Percentiles rank a stretch among this genome's conserved stretches.
These are phyloP conservation scores for Parasarocladium wereldwijsianum DNA, from an alignment of 2,329 filamentous ascomycete species.

Conservation along the genomic window DNA sequence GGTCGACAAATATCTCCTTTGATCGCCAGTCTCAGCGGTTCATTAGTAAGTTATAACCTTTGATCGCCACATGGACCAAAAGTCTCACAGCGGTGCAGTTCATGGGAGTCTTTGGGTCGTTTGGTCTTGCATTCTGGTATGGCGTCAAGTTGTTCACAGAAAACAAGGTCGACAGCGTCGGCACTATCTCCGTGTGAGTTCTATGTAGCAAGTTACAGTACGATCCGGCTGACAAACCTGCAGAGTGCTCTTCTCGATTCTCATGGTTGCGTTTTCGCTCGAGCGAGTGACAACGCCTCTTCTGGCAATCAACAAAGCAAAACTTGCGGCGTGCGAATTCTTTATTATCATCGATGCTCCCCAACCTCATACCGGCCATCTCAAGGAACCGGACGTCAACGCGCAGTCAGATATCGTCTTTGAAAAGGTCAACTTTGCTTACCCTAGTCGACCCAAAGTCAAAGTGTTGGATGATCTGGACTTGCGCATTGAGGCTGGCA, in stretches of 20 bases:
- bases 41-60: slow-evolving; percentile 26
- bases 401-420: slow-evolving; percentile 30
- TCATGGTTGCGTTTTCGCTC: slow-evolving; percentile 41
- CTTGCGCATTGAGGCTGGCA: slow-evolving; percentile 44
- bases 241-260: slow-evolving; percentile 39
- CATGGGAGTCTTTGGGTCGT: slow-evolving; percentile 36
- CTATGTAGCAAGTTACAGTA: neutral
- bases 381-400: slow-evolving; percentile 21
- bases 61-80: neutral
- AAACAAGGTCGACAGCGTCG: slow-evolving; percentile 30
- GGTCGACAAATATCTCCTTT: slow-evolving; percentile 35
- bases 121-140: slow-evolving; percentile 48
- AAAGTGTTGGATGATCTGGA: slow-evolving; percentile 47
- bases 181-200: slow-evolving; percentile 39
- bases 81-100: slow-evolving; percentile 19
- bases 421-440: slow-evolving; percentile 54
- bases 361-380: slow-evolving; percentile 17
- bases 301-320: slow-evolving; percentile 42
- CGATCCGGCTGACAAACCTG: slow-evolving; percentile 5
- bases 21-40: slow-evolving; percentile 34
- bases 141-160: slow-evolving; percentile 36
- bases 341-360: slow-evolving; percentile 39
- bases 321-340: slow-evolving; percentile 42
- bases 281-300: slow-evolving; percentile 42
- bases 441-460: slow-evolving; percentile 50